These are phyloP conservation scores for Lipomyces mesembrius DNA, from an alignment of 805 yeast species.

Conservation along the genomic window DNA sequence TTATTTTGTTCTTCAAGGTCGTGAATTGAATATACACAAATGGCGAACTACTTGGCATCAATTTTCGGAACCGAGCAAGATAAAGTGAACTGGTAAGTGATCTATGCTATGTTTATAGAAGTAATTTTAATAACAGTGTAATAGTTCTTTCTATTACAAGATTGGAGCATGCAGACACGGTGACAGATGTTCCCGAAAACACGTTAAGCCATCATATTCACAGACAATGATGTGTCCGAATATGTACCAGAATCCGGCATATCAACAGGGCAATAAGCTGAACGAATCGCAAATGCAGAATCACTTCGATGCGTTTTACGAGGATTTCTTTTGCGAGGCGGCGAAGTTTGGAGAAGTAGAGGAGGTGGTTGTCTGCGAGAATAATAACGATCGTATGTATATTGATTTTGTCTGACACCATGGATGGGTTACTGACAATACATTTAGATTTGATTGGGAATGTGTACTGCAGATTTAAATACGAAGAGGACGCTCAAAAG, in stretches of 20 bases:
- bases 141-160: slow-evolving; percentile 63
- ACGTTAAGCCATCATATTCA: slow-evolving; percentile 68
- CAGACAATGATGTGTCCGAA: slow-evolving; percentile 68
- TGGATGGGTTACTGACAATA: not conserved
- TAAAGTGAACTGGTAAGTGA: slow-evolving; percentile 46
- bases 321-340: slow-evolving; percentile 71
- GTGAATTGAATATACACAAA: slow-evolving; percentile 17
- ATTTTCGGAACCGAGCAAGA: slow-evolving; percentile 48
- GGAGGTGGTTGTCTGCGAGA: slow-evolving; percentile 77
- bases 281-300: slow-evolving; percentile 50
- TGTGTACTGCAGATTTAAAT: slow-evolving; percentile 69
- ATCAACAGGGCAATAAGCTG: slow-evolving; percentile 39
- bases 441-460: slow-evolving; percentile 69
- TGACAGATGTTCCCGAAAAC: slow-evolving; percentile 74
- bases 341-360: slow-evolving; percentile 57
- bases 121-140: not conserved
- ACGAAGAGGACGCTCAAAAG: slow-evolving; percentile 59
- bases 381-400: slow-evolving; percentile 63
- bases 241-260: slow-evolving; percentile 65
- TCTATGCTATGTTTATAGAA: not conserved
- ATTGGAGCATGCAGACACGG: slow-evolving; percentile 96
- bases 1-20: not conserved
- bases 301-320: slow-evolving; percentile 64
- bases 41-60: slow-evolving; percentile 46
- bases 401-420: not conserved